phyloP scores from a whole-genome alignment of 345 rosid genomes.

The Tarenaya hassleriana region DNA sequence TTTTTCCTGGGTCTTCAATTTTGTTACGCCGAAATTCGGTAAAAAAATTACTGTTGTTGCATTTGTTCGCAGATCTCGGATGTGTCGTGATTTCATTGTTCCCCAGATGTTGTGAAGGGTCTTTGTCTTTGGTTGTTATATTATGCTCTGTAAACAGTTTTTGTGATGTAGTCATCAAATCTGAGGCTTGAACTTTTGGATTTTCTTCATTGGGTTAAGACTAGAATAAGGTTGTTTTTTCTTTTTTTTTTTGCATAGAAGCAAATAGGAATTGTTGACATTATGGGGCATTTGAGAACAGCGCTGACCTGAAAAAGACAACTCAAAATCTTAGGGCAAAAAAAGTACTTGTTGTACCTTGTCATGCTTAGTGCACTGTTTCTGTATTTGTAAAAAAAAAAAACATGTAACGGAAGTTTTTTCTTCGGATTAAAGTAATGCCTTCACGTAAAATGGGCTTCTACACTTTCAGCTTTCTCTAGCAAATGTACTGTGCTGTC shows the following conservation, averaged over 20 bases:
- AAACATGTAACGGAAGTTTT: neutral
- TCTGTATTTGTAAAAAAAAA: constrained; percentile 1
- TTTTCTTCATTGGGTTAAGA: constrained; percentile 17
- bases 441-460: constrained; percentile 4
- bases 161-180: constrained; percentile 13
- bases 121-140: too few species aligned
- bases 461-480: too few species aligned
- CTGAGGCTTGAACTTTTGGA: constrained; percentile 5
- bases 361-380: constrained; percentile 21
- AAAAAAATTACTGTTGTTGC: neutral
- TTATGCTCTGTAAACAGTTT: neutral
- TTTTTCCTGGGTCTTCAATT: neutral
- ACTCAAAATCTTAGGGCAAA: constrained; percentile 10
- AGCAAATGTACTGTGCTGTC: too few species aligned
- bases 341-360: constrained; percentile 20
- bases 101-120: too few species aligned
- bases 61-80: constrained; percentile 9
- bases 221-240: neutral
- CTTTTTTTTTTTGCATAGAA: constrained; percentile 18
- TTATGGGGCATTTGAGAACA: constrained; percentile 25
- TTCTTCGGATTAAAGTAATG: neutral
- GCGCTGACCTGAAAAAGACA: constrained; percentile 23
- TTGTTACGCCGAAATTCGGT: neutral
- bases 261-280: constrained; percentile 14
- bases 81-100: too few species aligned